A percentile compares a stretch with the other conserved stretches of the same genome.
Evolutionary conservation across 1,139 yeast genomes (phyloP).

Genomic region (Yamadazyma siamensis): DNA sequence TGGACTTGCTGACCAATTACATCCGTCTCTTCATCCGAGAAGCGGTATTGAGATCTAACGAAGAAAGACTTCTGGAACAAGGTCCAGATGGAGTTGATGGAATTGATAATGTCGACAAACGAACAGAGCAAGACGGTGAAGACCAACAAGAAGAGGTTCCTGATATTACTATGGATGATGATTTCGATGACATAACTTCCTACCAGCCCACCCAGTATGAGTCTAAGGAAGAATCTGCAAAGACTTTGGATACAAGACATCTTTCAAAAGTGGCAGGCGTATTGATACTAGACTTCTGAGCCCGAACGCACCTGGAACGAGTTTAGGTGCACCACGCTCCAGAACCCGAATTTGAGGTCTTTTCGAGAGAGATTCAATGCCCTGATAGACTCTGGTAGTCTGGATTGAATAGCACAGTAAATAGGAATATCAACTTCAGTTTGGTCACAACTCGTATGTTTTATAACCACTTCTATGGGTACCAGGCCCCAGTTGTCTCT

Average conservation of each 20-base stretch:
- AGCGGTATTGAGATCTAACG: constrained; percentile 61
- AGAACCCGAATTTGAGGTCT: constrained; percentile 28
- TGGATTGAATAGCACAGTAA: constrained; percentile 23
- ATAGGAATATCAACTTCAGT: constrained; percentile 22
- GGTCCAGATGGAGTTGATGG: constrained; percentile 25
- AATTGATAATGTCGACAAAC: constrained; percentile 23
- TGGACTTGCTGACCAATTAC: constrained; percentile 54
- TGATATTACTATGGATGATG: constrained; percentile 16
- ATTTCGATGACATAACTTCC: constrained; percentile 10
- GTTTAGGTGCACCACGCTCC: constrained; percentile 21
- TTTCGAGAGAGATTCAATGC: constrained; percentile 16
- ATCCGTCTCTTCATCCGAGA: constrained; percentile 59
- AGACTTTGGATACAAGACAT: constrained; percentile 50
- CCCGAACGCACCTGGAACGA: not conserved
- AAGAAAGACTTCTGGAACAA: constrained; percentile 38
- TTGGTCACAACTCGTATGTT: not conserved
- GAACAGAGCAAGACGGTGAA: constrained; percentile 9
- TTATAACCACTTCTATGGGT: constrained; percentile 21
- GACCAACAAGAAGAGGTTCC: constrained; percentile 19
- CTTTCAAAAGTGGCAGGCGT: constrained; percentile 53
- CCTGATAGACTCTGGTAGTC: constrained; percentile 21
- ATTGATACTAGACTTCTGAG: constrained; percentile 51
- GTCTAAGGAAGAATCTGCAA: constrained; percentile 17
- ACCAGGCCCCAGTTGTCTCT: constrained; percentile 35
- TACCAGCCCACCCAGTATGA: constrained; percentile 9